Percentiles rank a stretch among this genome's conserved stretches.
Evolutionary conservation across 2,329 filamentous ascomycete species (phyloP).

Genomic region (Tolypocladium album): DNA sequence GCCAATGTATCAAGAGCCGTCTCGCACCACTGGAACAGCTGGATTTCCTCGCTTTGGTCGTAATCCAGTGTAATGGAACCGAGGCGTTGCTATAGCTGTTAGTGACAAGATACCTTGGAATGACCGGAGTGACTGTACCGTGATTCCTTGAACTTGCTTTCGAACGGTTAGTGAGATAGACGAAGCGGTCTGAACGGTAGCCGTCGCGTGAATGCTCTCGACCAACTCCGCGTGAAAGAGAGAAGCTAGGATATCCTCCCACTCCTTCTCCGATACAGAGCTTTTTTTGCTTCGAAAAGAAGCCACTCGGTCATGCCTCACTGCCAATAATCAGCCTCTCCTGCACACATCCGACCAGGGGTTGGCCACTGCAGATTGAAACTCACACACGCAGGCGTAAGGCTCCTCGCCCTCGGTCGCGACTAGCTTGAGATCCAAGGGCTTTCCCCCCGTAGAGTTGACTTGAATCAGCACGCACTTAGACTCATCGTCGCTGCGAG

Average conservation of each 20-base stretch:
- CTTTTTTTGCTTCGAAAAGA: conserved; percentile 43
- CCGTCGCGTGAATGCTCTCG: conserved; percentile 47
- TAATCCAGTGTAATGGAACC: conserved; percentile 49
- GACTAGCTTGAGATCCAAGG: conserved; percentile 55
- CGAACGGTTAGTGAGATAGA: conserved; percentile 51
- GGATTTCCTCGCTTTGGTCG: conserved; percentile 47
- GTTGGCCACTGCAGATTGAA: no score
- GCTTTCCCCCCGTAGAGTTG: conserved; percentile 34
- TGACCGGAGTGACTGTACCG: conserved; percentile 32
- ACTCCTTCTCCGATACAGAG: conserved; percentile 51
- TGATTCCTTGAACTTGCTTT: conserved; percentile 57
- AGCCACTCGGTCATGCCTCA: conserved; percentile 45
- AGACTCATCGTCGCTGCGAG: conserved; percentile 40
- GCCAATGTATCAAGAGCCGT: conserved; percentile 39
- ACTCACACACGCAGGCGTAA: conserved; percentile 47
- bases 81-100: conserved; percentile 49
- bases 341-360: no score
- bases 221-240: conserved; percentile 42
- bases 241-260: conserved; percentile 49
- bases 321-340: conserved; percentile 17
- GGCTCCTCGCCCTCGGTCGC: conserved; percentile 57
- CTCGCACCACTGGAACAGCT: conserved; percentile 61
- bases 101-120: conserved; percentile 5
- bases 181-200: conserved; percentile 41
- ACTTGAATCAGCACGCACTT: conserved; percentile 52